Conservation (phyloP, 2,329 filamentous ascomycete genomes). For the Pezicula radicicola region DNA sequence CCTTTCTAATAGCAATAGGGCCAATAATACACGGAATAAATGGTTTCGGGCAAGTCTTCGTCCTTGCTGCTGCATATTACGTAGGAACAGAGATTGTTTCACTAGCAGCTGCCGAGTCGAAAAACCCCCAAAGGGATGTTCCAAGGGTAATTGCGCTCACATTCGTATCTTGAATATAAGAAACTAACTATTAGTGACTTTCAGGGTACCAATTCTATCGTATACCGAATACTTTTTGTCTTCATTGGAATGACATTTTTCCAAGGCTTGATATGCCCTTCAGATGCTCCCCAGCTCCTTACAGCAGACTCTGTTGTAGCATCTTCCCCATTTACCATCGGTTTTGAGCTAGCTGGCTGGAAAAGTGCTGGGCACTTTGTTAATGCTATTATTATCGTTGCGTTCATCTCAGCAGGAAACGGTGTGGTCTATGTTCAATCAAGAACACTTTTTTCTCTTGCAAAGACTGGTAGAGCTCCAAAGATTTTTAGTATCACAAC, state of each 20-base stretch:
- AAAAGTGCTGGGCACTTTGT: slow-evolving; percentile 50
- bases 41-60: slow-evolving; percentile 20
- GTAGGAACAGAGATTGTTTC: slow-evolving; percentile 20
- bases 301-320: slow-evolving; percentile 42
- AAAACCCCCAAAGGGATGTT: slow-evolving; percentile 43
- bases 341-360: slow-evolving; percentile 50
- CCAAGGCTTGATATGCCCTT: slow-evolving; percentile 50
- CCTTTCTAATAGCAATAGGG: slow-evolving; percentile 6
- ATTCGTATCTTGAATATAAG: background rate
- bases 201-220: slow-evolving; percentile 17
- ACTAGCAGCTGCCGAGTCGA: slow-evolving; percentile 21
- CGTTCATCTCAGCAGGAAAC: slow-evolving; percentile 48
- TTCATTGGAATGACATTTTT: slow-evolving; percentile 49
- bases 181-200: no score
- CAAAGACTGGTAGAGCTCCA: slow-evolving; percentile 50
- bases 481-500: slow-evolving; percentile 47
- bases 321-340: slow-evolving; percentile 48
- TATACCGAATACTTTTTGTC: slow-evolving; percentile 30
- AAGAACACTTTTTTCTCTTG: slow-evolving; percentile 53
- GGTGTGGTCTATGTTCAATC: slow-evolving; percentile 52
- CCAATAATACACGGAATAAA: slow-evolving; percentile 17
- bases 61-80: slow-evolving; percentile 20
- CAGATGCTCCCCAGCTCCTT: slow-evolving; percentile 47
- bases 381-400: slow-evolving; percentile 52
- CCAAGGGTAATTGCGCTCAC: slow-evolving; percentile 7